Evolutionary conservation across 2,329 filamentous ascomycete species (phyloP).

Genomic region (Paraconiothyrium brasiliense): DNA sequence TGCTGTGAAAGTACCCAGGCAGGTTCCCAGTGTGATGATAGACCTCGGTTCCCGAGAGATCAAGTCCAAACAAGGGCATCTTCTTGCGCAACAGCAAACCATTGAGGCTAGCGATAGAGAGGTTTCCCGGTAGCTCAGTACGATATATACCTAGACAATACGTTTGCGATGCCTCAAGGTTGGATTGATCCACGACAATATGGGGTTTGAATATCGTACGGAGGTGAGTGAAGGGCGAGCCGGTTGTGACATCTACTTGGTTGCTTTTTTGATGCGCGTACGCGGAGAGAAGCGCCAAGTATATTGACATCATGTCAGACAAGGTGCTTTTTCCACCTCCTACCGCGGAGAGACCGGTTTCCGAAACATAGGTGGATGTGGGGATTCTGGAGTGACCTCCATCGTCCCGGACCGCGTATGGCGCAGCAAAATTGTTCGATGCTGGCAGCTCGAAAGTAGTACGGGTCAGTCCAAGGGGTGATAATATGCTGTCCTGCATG

Average conservation of each 20-base stretch:
- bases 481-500: conserved; percentile 16
- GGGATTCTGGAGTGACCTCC: conserved; percentile 14
- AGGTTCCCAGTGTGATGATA: conserved; percentile 20
- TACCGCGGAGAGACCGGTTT: conserved; percentile 9
- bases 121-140: conserved; percentile 20
- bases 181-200: conserved; percentile 6
- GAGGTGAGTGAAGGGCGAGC: conserved; percentile 20
- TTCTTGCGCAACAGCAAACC: not conserved
- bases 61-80: conserved; percentile 13
- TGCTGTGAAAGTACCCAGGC: conserved; percentile 14
- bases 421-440: conserved; percentile 12
- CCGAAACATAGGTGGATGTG: conserved; percentile 4
- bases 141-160: conserved; percentile 29
- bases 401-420: conserved; percentile 18
- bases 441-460: conserved; percentile 18
- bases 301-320: conserved; percentile 18
- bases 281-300: conserved; percentile 19
- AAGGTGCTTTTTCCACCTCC: conserved; percentile 19
- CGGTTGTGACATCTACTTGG: conserved; percentile 15
- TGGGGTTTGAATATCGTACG: conserved; percentile 19
- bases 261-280: conserved; percentile 18
- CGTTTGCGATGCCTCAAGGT: conserved; percentile 1
- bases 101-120: conserved; percentile 22
- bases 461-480: conserved; percentile 18
- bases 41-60: conserved; percentile 10